Base-by-base conservation (phyloP, 345 rosid species). In the Linum trigynum region DNA sequence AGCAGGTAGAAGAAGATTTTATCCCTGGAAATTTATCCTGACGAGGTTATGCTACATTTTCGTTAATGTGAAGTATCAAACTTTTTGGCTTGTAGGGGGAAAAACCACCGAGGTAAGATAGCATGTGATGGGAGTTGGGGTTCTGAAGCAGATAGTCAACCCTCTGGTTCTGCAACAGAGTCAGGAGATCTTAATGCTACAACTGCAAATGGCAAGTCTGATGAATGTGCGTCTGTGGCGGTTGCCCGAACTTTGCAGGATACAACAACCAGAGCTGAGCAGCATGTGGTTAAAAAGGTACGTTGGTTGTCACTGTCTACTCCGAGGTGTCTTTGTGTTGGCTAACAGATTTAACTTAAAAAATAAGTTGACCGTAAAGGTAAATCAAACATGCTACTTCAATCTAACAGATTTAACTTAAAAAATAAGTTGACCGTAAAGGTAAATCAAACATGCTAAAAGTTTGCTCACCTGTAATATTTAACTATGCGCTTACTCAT, bases 251-350 rank as follows among this genome's bases (percentile, higher is more conserved):
- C 71, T 60, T 72, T 68, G 62, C 77, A 42, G n/a, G 76, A 76
- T 68, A 72, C 75, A 73, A 55, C 58, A 69, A 79, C 75, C 60
- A 72, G 64, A 65, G 67, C 53, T 65, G 85, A 79, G 62, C 82
- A 75, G 63, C 71, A 62, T 61, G 69, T 73, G 53, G 61, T 67
- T 74, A 79, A 79, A 58, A 77, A 82, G 87, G 84, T 91, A 70
- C 68, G 48, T 16, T 76, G 65, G 75, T 71, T 67, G 62, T 38
- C 32, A 23, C 32, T 23, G 32, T 23, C 32, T 23, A 23, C 32
- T 23, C 32, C 32, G 32, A 23, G 32, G 32, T 23, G 32, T 23
- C 32, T 23, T 23, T 23, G 32, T 23, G 32, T 23, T 23, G 32
- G 32, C 32, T 23, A 23, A 23, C 32, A 23, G 32, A 23, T 23